Evolutionary conservation across 2,329 filamentous ascomycete genomes (phyloP).

Genomic region (Botryosphaeria dothidea): DNA sequence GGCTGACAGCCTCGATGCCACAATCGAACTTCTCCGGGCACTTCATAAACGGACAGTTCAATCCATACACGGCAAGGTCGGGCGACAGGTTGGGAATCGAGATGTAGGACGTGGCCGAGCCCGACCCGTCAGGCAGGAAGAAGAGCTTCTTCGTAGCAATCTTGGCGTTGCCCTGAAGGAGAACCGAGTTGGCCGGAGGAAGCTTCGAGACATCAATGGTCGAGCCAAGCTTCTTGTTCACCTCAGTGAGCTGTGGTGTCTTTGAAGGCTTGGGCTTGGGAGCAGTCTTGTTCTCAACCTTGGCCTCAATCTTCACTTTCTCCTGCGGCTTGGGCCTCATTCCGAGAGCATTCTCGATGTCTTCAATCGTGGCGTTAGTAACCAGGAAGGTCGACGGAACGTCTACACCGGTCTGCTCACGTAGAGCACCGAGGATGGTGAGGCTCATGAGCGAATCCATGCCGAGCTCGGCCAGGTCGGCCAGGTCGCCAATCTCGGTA

Average conservation of each 20-base stretch:
- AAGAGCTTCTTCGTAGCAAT: slow-evolving; percentile 58
- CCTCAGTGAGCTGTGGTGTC: slow-evolving; percentile 46
- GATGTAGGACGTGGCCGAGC: slow-evolving; percentile 68
- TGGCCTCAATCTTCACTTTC: slow-evolving; percentile 36
- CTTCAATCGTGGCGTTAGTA: slow-evolving; percentile 62
- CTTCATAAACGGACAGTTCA: slow-evolving; percentile 74
- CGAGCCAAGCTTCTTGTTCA: slow-evolving; percentile 48
- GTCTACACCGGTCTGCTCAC: slow-evolving; percentile 52
- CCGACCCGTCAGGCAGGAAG: slow-evolving; percentile 54
- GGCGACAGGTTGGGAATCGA: slow-evolving; percentile 57
- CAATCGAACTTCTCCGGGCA: slow-evolving; percentile 65
- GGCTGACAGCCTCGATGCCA: slow-evolving; percentile 65
- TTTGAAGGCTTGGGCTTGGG: slow-evolving; percentile 23
- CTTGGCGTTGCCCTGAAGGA: slow-evolving; percentile 59
- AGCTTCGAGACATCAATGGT: slow-evolving; percentile 43
- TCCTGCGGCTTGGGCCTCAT: slow-evolving; percentile 46
- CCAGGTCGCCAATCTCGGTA: slow-evolving; percentile 53
- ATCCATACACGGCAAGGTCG: slow-evolving; percentile 53
- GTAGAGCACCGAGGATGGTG: slow-evolving; percentile 52
- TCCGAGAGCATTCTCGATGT: slow-evolving; percentile 66
- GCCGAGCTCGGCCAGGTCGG: slow-evolving; percentile 62
- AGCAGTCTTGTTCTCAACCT: slow-evolving; percentile 32
- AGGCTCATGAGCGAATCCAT: slow-evolving; percentile 58
- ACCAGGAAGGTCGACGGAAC: slow-evolving; percentile 58
- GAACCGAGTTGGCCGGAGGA: slow-evolving; percentile 55